phyloP scores from a whole-genome alignment of 345 rosid species.

The Arabidopsis suecica region DNA sequence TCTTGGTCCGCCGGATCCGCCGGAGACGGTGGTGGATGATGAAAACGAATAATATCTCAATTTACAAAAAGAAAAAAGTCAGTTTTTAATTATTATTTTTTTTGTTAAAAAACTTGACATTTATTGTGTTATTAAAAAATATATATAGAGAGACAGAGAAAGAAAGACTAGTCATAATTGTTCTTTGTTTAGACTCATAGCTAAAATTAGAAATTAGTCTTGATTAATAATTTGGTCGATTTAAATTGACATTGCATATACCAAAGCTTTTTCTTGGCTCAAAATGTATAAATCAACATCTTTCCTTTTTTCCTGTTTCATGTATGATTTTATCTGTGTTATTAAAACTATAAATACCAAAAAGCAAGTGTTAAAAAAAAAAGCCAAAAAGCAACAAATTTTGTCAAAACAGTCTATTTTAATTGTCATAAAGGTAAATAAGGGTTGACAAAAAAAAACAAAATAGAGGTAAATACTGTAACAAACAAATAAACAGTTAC shows the following conservation, averaged over 20 bases:
- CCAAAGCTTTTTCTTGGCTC: conserved; percentile 11
- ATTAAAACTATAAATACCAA: neutral
- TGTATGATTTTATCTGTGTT: neutral
- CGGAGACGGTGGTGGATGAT: conserved; percentile 46
- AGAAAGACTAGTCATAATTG: conserved; percentile 19
- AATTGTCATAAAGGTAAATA: neutral
- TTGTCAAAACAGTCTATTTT: neutral
- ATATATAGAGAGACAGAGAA: neutral
- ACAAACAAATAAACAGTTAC: neutral
- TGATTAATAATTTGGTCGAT: neutral
- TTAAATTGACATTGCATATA: conserved; percentile 7
- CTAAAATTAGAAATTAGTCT: conserved; percentile 15
- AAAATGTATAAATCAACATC: neutral
- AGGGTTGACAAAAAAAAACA: neutral
- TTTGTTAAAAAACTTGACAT: conserved; percentile 31
- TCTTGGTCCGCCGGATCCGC: conserved; percentile 50
- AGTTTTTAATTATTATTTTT: conserved; percentile 15
- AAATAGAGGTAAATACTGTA: neutral
- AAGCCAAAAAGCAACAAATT: neutral
- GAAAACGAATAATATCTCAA: conserved; percentile 24
- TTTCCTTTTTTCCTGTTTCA: neutral
- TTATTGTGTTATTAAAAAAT: conserved; percentile 36
- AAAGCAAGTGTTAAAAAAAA: too few species aligned
- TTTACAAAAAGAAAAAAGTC: neutral
- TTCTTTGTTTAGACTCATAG: conserved; percentile 21